Evolutionary conservation across 2,329 filamentous ascomycete species (phyloP).

Genomic region (Amauroascus niger): DNA sequence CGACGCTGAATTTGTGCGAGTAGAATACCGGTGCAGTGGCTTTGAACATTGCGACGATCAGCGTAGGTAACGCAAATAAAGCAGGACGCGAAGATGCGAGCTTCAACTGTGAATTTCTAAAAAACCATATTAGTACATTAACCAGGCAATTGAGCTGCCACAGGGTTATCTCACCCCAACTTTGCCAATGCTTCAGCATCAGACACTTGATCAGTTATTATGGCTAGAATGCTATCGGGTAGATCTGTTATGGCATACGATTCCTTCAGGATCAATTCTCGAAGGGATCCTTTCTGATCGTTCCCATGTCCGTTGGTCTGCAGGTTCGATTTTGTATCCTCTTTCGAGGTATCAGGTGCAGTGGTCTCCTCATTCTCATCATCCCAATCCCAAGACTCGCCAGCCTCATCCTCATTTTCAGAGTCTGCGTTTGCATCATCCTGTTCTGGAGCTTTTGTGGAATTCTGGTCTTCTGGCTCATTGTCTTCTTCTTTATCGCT

Average conservation of each 20-base stretch:
- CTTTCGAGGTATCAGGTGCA: constrained; percentile 17
- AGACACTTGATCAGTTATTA: constrained; percentile 34
- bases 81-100: constrained; percentile 34
- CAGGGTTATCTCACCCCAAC: constrained; percentile 26
- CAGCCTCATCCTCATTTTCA: constrained; percentile 28
- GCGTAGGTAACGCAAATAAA: constrained; percentile 38
- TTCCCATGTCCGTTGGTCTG: constrained; percentile 9
- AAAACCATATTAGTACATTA: constrained; percentile 3
- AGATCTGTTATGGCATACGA: constrained; percentile 82
- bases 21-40: constrained; percentile 41
- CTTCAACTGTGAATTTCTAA: no score
- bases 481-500: constrained; percentile 42
- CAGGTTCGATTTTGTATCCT: no score
- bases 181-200: constrained; percentile 34
- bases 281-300: constrained; percentile 22
- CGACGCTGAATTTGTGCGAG: constrained; percentile 37
- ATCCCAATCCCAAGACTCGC: constrained; percentile 78
- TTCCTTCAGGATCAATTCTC: constrained; percentile 71
- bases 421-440: constrained; percentile 16
- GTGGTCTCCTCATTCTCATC: constrained; percentile 47
- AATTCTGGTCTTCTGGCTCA: constrained; percentile 11
- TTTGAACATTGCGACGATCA: constrained; percentile 44
- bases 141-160: background rate
- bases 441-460: background rate
- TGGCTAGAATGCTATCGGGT: constrained; percentile 59